Evolutionary conservation across 805 yeast genomes (phyloP), one percentile per base, ranked within the genome.

Genomic region (Brettanomyces bruxellensis): DNA sequence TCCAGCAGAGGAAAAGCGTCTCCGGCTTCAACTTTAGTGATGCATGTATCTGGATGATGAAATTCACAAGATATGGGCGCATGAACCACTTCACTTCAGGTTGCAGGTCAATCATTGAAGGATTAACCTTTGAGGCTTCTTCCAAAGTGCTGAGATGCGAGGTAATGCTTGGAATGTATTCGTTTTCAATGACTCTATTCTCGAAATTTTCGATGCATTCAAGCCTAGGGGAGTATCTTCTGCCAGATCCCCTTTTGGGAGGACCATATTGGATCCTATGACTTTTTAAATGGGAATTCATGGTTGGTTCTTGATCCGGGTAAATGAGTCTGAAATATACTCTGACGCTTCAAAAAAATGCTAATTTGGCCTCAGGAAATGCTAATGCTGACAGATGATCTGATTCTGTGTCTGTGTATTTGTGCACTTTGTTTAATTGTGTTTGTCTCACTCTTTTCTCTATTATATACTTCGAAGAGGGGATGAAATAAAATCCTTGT

Each of bases 51-150:
- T 89, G 93, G 52, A 86, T 73, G 23, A 89, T 66, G 58, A 89
- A 91, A 56, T 88, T 95, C 38, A 91, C 76, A 44, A 90, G 71
- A 52, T 80, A 79, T 35, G 78, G 78, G 55, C 99, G 76, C 67
- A 86, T 78, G 38, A 72, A 69, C 67, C 87, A 79, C 45, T 81
- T 77, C 49, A 91, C 70, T 58, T 89, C 95, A 9, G 97, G 97
- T 66, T 91, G 99, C 53, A 86, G 83, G 48, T 78, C 81, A 55
- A 89, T 85, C 65, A 88, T 64, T 12, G 62, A 58, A 1, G 79
- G 73, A 51, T 74, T 73, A 34, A 73, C 67, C 25, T 57, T 52
- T 37, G 67, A 65, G 36, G 55, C 53, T 4, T 65, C 48, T 52
- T 76, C 81, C 32, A 73, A 57, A 13, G 48, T 57, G 14, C 76